Percentiles rank a stretch among this genome's conserved stretches.
These are phyloP conservation scores for Candida pseudoviswanathii DNA, from an alignment of 1,139 yeast species.

Conservation along the genomic window DNA sequence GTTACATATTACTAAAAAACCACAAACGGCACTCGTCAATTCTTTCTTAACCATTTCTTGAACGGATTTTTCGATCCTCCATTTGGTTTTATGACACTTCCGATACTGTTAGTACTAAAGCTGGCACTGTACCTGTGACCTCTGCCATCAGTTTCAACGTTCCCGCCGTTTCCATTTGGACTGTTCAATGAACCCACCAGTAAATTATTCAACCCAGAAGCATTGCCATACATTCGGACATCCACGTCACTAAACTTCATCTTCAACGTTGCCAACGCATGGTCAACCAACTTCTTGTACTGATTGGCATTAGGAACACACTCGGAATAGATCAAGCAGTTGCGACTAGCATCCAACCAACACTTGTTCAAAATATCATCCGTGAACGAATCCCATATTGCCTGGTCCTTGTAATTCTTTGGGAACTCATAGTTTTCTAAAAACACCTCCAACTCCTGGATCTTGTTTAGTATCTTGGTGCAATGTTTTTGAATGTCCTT, in stretches of 20 bases:
- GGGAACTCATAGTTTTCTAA: constrained; percentile 47
- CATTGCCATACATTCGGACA: constrained; percentile 4
- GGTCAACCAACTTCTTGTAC: constrained; percentile 28
- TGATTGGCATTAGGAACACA: constrained; percentile 1
- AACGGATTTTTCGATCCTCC: constrained; percentile 33
- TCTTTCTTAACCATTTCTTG: constrained; percentile 38
- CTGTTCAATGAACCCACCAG: neutral
- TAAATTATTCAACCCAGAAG: neutral
- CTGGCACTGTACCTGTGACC: constrained; percentile 14
- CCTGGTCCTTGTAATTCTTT: constrained; percentile 23
- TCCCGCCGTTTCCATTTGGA: neutral
- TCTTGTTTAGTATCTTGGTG: constrained; percentile 36
- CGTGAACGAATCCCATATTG: constrained; percentile 38
- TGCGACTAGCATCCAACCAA: constrained; percentile 33
- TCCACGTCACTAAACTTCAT: constrained; percentile 28
- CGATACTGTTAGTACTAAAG: constrained; percentile 28
- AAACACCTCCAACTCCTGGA: constrained; percentile 34
- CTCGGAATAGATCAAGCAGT: constrained; percentile 34
- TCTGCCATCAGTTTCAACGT: neutral
- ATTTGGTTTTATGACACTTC: constrained; percentile 23
- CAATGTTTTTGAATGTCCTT: constrained; percentile 52
- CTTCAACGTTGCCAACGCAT: constrained; percentile 36
- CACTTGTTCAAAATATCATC: constrained; percentile 33
- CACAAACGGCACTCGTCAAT: neutral
- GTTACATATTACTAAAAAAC: neutral